Base-by-base conservation (phyloP, 352 stramenopile genomes). In the Globisporangium spiculum region DNA sequence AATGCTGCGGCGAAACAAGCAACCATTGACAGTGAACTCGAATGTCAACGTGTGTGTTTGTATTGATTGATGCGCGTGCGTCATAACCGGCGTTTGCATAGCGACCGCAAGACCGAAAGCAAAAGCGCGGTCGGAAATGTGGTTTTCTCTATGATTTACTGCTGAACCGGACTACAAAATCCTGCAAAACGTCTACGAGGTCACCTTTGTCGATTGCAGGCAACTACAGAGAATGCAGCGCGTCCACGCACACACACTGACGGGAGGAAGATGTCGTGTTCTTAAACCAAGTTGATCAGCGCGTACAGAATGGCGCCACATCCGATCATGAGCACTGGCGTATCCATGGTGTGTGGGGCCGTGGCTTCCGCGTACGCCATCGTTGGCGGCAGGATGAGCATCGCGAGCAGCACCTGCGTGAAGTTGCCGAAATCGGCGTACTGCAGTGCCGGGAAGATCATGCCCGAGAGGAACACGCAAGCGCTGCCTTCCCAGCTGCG, bases 331-430 rank as follows among this genome's bases (percentile, higher is more conserved):
- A 94, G 73, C 66, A 93, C 85, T 0, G 87, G 87, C 41, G 87
- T 92, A 71, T 94, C 87, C 84, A 94, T 94, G 55, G 84, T 94
- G 74, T 94, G 87, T 20, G 87, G 87, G 7, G 87, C 83, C 10
- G 84, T 93, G 24, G 87, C 87, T 71, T 94, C 87, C 0, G 87
- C 87, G 72, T 94, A 94, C 61, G 87, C 87, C 84, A 92, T 92
- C 22, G 85, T 91, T 4, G 85, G 85, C 30, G 83, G 82, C 61
- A 94, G 67, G 63, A 93, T 81, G 59, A 92, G 69, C 84, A 94
- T 94, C 5, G 84, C 81, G 62, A 89, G 72, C 64, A 91, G 64
- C 66, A 93, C 80, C 70, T 94, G 84, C 68, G 75, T 84, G 57
- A 92, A 89, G 75, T 88, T 91, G 71, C 80, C 77, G 71, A 94